phyloP scores from a whole-genome alignment of 768 basidiomycete species.

The Lentinula edodes region DNA sequence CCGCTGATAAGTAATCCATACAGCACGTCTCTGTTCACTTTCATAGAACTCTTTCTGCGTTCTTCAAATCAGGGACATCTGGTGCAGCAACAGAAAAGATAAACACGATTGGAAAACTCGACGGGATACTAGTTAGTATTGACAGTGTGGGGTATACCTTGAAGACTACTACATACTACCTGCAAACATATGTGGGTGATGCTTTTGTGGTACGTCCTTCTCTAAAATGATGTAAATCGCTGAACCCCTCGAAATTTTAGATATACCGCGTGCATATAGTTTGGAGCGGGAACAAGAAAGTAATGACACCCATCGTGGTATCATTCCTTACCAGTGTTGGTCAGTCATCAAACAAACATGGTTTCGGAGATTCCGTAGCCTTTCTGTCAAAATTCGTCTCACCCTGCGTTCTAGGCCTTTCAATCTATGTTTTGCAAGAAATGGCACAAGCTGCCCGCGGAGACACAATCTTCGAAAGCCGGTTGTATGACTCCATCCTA shows the following conservation, averaged over 20 bases:
- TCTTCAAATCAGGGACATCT: background rate
- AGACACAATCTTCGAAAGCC: background rate
- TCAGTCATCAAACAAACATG: background rate
- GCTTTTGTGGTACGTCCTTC: background rate
- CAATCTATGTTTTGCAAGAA: background rate
- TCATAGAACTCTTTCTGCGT: background rate
- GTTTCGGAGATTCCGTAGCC: background rate
- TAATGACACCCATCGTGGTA: background rate
- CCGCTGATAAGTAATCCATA: background rate
- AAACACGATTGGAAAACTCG: background rate
- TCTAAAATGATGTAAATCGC: too few relatives aligned
- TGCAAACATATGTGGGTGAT: slow-evolving; percentile 1
- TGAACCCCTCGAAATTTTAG: background rate
- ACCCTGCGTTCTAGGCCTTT: background rate
- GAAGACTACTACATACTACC: background rate
- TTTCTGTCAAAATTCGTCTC: background rate
- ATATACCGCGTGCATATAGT: background rate
- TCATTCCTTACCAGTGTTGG: background rate
- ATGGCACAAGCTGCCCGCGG: background rate
- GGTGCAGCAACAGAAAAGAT: background rate
- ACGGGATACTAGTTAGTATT: background rate
- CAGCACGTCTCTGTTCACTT: background rate
- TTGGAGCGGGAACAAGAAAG: background rate
- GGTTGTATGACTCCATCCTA: background rate
- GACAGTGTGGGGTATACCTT: background rate